Conservation (phyloP, 257 asterid species). For the Sherardia arvensis region DNA sequence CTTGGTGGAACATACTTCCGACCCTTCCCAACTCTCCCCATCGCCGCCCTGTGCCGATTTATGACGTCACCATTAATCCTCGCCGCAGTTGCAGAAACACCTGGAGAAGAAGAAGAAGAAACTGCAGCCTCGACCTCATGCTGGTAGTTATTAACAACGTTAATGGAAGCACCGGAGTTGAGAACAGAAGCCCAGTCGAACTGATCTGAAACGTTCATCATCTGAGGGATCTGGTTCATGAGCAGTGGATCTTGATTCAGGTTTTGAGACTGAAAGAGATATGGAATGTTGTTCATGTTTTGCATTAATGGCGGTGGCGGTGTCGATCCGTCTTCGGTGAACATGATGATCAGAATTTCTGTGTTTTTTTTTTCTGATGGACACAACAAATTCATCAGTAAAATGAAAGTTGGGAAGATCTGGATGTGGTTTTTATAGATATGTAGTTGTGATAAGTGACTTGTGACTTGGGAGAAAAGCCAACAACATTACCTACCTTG, state of each 20-base stretch:
- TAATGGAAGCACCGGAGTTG: slow-evolving; percentile 2
- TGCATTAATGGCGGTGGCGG: neutral
- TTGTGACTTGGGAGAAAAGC: slow-evolving; percentile 18
- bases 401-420: slow-evolving; percentile 3
- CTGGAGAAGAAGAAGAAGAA: slow-evolving; percentile 16
- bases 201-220: slow-evolving; percentile 14
- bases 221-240: slow-evolving; percentile 22
- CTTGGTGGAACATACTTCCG: slow-evolving; percentile 60
- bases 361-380: no score
- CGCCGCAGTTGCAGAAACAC: slow-evolving; percentile 3
- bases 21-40: slow-evolving; percentile 27
- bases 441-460: neutral
- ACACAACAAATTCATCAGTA: slow-evolving; percentile 10
- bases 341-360: neutral
- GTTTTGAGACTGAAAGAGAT: neutral
- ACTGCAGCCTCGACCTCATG: neutral
- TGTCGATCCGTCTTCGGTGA: slow-evolving; percentile 15
- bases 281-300: neutral
- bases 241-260: neutral
- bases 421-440: neutral
- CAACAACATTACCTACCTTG: slow-evolving; percentile 32
- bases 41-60: slow-evolving; percentile 25
- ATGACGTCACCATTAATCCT: slow-evolving; percentile 6
- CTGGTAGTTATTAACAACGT: slow-evolving; percentile 4
- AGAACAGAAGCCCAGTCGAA: slow-evolving; percentile 40